Percentiles rank a stretch among this genome's conserved stretches.
These are phyloP conservation scores for Pyropia haitanensis DNA, from an alignment of 23 red algal genomes.

Conservation along the genomic window DNA sequence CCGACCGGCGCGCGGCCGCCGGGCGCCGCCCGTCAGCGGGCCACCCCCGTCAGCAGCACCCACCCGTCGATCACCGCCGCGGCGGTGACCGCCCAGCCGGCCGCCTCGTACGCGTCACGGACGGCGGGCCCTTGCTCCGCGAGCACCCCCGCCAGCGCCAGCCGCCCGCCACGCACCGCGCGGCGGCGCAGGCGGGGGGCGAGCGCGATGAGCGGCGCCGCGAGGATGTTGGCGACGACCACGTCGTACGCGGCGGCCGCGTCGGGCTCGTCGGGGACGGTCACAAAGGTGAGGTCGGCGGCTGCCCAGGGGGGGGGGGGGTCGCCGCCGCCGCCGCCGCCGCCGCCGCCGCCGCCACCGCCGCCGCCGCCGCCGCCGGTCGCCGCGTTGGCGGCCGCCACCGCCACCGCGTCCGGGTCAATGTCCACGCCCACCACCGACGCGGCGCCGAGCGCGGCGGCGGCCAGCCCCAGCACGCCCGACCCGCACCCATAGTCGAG, in stretches of 20 bases:
- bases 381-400: slow-evolving; percentile 32
- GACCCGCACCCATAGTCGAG: slow-evolving; percentile 90
- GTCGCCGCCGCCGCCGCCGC: too few relatives aligned
- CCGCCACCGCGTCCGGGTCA: slow-evolving; percentile 41
- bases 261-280: background rate
- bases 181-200: slow-evolving; percentile 21
- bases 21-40: background rate
- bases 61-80: slow-evolving; percentile 39
- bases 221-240: slow-evolving; percentile 83
- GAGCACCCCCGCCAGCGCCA: slow-evolving; percentile 65
- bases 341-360: too few relatives aligned
- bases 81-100: slow-evolving; percentile 18
- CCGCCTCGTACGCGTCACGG: slow-evolving; percentile 18
- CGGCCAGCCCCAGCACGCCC: slow-evolving; percentile 65
- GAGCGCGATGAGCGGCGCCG: slow-evolving; percentile 39
- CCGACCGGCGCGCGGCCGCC: too few relatives aligned
- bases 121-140: slow-evolving; percentile 51
- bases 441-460: slow-evolving; percentile 5
- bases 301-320: too few relatives aligned
- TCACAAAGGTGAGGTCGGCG: slow-evolving; percentile 1
- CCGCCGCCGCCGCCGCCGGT: slow-evolving; percentile 10
- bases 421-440: slow-evolving; percentile 54
- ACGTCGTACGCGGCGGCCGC: slow-evolving; percentile 34
- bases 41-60: slow-evolving; percentile 53
- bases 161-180: slow-evolving; percentile 15